A percentile compares a stretch with the other conserved stretches of the same genome.
Conservation (phyloP, 2,329 filamentous ascomycete genomes). For the Nemania sp. region DNA sequence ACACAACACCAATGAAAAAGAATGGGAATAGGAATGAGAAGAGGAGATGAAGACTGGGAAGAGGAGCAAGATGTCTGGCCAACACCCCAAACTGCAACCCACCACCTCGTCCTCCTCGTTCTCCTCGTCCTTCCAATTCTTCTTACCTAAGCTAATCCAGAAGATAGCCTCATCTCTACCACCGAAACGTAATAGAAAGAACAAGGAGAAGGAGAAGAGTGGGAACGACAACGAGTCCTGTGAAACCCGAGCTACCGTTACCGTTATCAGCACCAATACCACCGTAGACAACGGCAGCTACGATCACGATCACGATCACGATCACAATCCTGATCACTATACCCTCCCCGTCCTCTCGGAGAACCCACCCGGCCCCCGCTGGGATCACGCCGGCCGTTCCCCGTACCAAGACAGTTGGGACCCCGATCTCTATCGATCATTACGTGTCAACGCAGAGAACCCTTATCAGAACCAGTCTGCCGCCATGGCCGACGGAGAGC, state of each 20-base stretch:
- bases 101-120: background rate
- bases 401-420: background rate
- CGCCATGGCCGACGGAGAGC: slow-evolving; percentile 83
- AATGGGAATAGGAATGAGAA: background rate
- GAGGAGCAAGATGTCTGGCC: slow-evolving; percentile 39
- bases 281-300: background rate
- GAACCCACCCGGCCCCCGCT: background rate
- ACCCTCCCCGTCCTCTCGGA: background rate
- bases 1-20: background rate
- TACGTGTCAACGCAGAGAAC: background rate
- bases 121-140: background rate
- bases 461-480: slow-evolving; percentile 34
- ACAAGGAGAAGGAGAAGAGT: slow-evolving; percentile 4
- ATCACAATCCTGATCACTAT: background rate
- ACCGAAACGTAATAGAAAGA: slow-evolving; percentile 35
- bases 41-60: background rate
- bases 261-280: background rate
- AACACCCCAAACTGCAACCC: slow-evolving; percentile 25
- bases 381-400: background rate
- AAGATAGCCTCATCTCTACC: slow-evolving; percentile 44
- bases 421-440: background rate
- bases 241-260: slow-evolving; percentile 3
- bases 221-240: slow-evolving; percentile 12
- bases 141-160: slow-evolving; percentile 45
- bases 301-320: too few species aligned